Evolutionary conservation across 768 basidiomycete species (phyloP), one percentile per base, ranked within the genome.

Genomic region (Candolleomyces eurysporus): DNA sequence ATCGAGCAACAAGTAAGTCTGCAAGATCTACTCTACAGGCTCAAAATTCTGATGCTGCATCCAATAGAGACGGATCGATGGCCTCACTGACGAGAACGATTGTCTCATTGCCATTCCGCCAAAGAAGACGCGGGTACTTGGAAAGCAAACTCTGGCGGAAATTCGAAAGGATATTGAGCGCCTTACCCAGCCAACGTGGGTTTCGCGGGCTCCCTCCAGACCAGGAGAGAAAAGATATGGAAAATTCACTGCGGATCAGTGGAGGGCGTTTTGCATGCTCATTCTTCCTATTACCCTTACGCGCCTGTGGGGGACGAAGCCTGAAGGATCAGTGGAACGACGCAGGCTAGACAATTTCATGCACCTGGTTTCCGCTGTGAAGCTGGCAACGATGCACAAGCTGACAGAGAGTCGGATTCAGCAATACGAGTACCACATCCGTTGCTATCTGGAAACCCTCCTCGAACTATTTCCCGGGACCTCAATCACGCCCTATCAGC

Each of bases 251-350:
- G 74, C 73, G 5, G 71, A 75, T 48, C 60, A 77, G 63, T 81
- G 78, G 79, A 67, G 68, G 17, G 17, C 52, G 13, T 54, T 54
- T 30, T 54, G 52, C 52, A 19, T 54, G 10, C 10, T 77, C n/a
- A 65, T 78, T 56, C 67, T 79, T 19, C 74, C 73, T 3, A 65
- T 75, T 19, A 74, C 77, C 2, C 65, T 80, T 3, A 67, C 69
- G 22, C 67, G 73, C 2, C 66, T 79, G 0, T 80, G 78, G 79
- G 69, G 73, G 14, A 14, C 17, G 0, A 54, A 62, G 22, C 62
- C 60, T 0, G 30, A 60, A 36, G 36, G 4, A 48, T 59, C 5
- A 60, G 49, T 9, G 49, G 66, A 2, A 50, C 71, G 30, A 46
- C 58, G 32, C 9, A 64, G 17, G 62, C 63, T 72, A 1, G 61